A percentile compares a stretch with the other conserved stretches of the same genome.
phyloP scores from a whole-genome alignment of 305 asterid species.

The Solanum hybrid region DNA sequence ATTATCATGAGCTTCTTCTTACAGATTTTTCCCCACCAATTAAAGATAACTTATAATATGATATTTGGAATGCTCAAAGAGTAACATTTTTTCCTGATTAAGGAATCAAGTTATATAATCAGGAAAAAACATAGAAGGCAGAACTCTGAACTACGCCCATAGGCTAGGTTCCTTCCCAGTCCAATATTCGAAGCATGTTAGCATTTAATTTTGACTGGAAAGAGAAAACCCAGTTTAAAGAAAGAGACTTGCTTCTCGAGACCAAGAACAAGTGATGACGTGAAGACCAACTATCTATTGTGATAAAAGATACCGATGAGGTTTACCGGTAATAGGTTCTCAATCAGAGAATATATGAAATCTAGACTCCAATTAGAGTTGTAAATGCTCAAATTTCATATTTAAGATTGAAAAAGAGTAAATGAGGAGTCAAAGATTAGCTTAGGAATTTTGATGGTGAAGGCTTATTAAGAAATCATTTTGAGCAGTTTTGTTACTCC shows the following conservation, averaged over 20 bases:
- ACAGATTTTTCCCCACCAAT: not conserved
- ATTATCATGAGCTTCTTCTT: not conserved
- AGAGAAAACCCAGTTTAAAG: not conserved
- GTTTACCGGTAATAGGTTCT: not conserved
- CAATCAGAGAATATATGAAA: not conserved
- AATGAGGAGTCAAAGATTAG: not conserved
- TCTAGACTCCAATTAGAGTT: not conserved
- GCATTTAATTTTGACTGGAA: not conserved
- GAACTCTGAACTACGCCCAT: not conserved
- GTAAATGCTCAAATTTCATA: not conserved
- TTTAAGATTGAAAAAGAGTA: not conserved
- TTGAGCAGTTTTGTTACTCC: not conserved
- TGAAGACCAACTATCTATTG: not conserved
- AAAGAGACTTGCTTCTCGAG: not conserved
- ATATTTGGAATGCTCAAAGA: not conserved
- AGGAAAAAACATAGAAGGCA: not conserved
- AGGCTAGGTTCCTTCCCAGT: not conserved
- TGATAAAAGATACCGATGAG: not conserved
- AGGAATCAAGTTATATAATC: not conserved
- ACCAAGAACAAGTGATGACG: not conserved
- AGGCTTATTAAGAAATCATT: not conserved
- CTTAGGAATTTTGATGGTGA: not conserved
- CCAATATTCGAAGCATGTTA: slow-evolving; percentile 14
- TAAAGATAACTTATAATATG: not conserved
- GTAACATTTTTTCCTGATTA: not conserved